Base-by-base conservation (phyloP, 345 rosid genomes). In the Melaleuca alternifolia region DNA sequence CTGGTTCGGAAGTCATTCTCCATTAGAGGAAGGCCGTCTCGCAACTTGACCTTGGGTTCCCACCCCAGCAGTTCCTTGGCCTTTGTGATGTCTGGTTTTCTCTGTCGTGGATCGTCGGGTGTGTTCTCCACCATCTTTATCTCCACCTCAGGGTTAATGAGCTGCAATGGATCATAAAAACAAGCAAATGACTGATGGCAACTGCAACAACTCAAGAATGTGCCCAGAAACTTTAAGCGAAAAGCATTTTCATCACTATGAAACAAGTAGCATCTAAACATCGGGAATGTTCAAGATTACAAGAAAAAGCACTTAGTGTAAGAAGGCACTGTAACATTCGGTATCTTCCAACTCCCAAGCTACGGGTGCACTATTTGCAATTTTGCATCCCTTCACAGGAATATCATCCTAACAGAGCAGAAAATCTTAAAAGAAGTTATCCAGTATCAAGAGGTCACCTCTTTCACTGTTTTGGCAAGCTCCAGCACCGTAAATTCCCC, bases 401-500 rank as follows among this genome's bases (percentile, higher is more conserved):
- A 33, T 21, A 51, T 51, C n/a, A 30, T 41, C 44, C 24, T 44
- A 41, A 84, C 21, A 13, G 30, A 41, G 16, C 85, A 28, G 61
- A 51, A 28, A 84, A 37, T 23, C 30, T 13, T 28, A 37, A 84
- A 52, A 54, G 75, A 24, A 54, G 21, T 84, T 13, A 37, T 21
- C 51, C 26, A 15, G 52, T 65, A 33, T 51, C 28, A 53, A 46
- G 71, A 54, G 46, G 26, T 15, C 28, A 97, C 99, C 98, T 97
- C 97, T 87, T 97, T 97, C 87, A 97, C 97, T 6, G 92, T 96
- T 94, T 97, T 96, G 4, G 99, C 98, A 76, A 97, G 94, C 85
- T 96, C 98, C 81, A 91, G 90, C 96, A 97, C 96, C 9, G 99
- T 97, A 84, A 97, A 97, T 90, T 97, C 98, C 75, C 98, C 97